phyloP scores from a whole-genome alignment of 805 yeast species.

The Yarrowia sp. region DNA sequence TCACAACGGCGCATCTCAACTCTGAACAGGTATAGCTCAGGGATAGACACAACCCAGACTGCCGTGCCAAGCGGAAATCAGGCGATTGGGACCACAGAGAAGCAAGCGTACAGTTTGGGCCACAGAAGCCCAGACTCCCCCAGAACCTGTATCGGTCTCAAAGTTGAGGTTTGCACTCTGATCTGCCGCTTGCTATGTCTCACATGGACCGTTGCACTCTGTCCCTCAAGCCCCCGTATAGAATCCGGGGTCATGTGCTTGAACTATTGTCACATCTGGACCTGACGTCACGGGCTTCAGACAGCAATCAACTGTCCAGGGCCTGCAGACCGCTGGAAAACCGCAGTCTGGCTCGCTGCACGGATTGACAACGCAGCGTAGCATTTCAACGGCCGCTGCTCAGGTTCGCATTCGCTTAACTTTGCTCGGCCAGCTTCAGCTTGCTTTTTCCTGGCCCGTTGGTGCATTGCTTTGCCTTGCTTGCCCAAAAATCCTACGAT shows the following conservation, averaged over 20 bases:
- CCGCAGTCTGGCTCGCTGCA: too few species aligned
- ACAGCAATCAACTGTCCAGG: too few species aligned
- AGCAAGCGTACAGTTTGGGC: not conserved
- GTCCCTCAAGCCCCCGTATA: not conserved
- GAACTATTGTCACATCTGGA: too few species aligned
- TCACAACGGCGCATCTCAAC: slow-evolving; percentile 7
- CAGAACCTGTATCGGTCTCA: not conserved
- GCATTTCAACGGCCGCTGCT: not conserved
- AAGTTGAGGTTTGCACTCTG: slow-evolving; percentile 1
- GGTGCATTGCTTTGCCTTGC: not conserved
- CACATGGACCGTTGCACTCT: not conserved
- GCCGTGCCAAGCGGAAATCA: slow-evolving; percentile 9
- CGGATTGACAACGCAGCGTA: not conserved
- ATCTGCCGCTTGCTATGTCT: slow-evolving; percentile 1
- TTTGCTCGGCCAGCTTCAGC: not conserved
- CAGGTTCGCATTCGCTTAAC: not conserved
- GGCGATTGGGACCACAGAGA: not conserved
- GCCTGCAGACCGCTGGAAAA: too few species aligned
- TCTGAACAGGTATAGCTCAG: not conserved
- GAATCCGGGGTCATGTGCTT: too few species aligned
- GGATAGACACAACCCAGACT: slow-evolving; percentile 8
- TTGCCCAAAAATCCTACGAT: slow-evolving; percentile 12
- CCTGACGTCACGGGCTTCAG: too few species aligned
- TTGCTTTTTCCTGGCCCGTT: slow-evolving; percentile 1
- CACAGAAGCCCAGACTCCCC: not conserved